These are phyloP conservation scores for Monosporozyma aerobia DNA, from an alignment of 805 yeast genomes.

Conservation along the genomic window DNA sequence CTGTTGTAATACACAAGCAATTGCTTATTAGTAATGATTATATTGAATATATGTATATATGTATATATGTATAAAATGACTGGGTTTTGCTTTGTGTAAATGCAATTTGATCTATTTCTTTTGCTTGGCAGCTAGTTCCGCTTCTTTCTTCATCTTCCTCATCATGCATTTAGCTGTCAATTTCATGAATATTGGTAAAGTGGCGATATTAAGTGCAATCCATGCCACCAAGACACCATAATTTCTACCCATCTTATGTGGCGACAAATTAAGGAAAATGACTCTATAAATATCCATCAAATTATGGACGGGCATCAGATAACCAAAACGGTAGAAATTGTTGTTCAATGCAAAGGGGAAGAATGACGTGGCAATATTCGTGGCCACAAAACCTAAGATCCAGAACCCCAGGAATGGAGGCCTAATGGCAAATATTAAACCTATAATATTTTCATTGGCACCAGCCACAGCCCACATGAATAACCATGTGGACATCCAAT, in stretches of 20 bases:
- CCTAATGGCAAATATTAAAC: slow-evolving; percentile 40
- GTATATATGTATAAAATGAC: not conserved
- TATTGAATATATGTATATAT: too few relatives aligned
- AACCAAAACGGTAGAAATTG: slow-evolving; percentile 50
- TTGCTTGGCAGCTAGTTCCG: not conserved
- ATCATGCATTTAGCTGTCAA: slow-evolving; percentile 30
- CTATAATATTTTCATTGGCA: slow-evolving; percentile 56
- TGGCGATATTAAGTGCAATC: slow-evolving; percentile 41
- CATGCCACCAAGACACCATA: slow-evolving; percentile 52
- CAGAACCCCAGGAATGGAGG: slow-evolving; percentile 66
- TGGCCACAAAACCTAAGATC: slow-evolving; percentile 59
- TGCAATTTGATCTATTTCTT: not conserved
- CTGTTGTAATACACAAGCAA: too few relatives aligned
- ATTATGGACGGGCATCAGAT: slow-evolving; percentile 61
- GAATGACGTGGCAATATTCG: slow-evolving; percentile 62
- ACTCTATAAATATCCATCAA: slow-evolving; percentile 54
- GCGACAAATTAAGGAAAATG: slow-evolving; percentile 46
- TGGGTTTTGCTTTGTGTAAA: too few relatives aligned
- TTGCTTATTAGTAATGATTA: too few relatives aligned
- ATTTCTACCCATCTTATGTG: slow-evolving; percentile 49
- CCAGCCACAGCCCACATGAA: slow-evolving; percentile 73
- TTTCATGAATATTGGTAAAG: slow-evolving; percentile 38
- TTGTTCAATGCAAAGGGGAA: slow-evolving; percentile 52
- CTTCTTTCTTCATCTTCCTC: not conserved
- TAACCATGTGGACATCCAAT: slow-evolving; percentile 60